Evolutionary conservation across 2,329 filamentous ascomycete species (phyloP).

Genomic region (Pyrenochaeta sp.): DNA sequence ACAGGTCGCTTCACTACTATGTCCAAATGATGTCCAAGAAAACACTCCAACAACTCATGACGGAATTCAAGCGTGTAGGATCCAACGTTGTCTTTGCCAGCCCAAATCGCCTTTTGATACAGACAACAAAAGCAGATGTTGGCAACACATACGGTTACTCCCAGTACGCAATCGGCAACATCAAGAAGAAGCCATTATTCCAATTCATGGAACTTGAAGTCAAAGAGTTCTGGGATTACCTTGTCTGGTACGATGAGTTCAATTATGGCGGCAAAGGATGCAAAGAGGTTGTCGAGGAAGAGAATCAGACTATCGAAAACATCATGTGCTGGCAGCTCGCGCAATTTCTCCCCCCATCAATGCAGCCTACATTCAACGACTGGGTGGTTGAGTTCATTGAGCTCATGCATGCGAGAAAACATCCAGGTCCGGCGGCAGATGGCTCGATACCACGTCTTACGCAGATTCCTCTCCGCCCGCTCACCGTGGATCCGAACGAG

Average conservation of each 20-base stretch:
- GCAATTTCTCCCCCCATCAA: slow-evolving; percentile 79
- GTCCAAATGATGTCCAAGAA: slow-evolving; percentile 99
- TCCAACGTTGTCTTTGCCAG: slow-evolving; percentile 96
- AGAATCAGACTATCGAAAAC: slow-evolving; percentile 82
- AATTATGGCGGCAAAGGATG: slow-evolving; percentile 98
- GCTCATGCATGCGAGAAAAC: slow-evolving; percentile 88
- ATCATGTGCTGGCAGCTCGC: slow-evolving; percentile 99
- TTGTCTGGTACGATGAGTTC: slow-evolving; percentile 98
- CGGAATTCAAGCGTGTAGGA: slow-evolving; percentile 92
- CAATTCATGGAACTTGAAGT: slow-evolving; percentile 97
- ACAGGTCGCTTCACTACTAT: slow-evolving; percentile 92
- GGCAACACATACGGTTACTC: slow-evolving; percentile 96
- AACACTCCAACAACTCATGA: slow-evolving; percentile 95
- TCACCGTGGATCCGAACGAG: slow-evolving; percentile 64
- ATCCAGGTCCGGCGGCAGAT: slow-evolving; percentile 56
- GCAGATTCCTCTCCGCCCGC: slow-evolving; percentile 65
- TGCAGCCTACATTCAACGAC: slow-evolving; percentile 86
- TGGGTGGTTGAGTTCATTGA: slow-evolving; percentile 96
- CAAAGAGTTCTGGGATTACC: slow-evolving; percentile 99
- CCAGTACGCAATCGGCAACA: slow-evolving; percentile 97
- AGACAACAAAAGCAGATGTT: slow-evolving; percentile 96
- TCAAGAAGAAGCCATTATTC: slow-evolving; percentile 93
- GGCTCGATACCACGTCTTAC: slow-evolving; percentile 62
- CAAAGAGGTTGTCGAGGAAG: slow-evolving; percentile 75
- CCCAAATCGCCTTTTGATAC: slow-evolving; percentile 84